phyloP scores from a whole-genome alignment of 2,329 filamentous ascomycete genomes.

The Monosporascus sp. region DNA sequence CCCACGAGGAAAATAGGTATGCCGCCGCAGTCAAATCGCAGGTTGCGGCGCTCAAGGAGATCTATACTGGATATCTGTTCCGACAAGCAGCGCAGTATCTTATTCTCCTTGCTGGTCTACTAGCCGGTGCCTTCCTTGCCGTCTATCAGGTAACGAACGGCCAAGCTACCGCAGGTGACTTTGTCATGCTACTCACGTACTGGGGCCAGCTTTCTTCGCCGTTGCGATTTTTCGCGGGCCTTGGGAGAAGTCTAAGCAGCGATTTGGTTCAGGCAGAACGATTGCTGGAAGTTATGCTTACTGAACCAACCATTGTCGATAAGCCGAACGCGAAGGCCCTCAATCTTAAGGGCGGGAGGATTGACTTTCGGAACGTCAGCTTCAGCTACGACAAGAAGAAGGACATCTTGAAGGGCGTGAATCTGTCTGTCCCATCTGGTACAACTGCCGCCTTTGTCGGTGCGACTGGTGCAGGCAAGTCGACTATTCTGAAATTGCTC shows the following conservation, averaged over 20 bases:
- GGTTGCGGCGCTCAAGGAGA: constrained; percentile 31
- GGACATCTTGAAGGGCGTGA: constrained; percentile 50
- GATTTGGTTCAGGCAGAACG: constrained; percentile 55
- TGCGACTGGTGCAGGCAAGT: constrained; percentile 52
- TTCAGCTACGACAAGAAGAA: constrained; percentile 59
- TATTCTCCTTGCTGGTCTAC: constrained; percentile 64
- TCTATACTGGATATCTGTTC: constrained; percentile 42
- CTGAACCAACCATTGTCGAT: constrained; percentile 50
- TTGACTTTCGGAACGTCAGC: constrained; percentile 50
- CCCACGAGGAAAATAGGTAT: constrained; percentile 52
- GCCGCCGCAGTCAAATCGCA: constrained; percentile 42
- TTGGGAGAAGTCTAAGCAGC: constrained; percentile 52
- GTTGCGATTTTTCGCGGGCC: constrained; percentile 61
- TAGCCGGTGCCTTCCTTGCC: constrained; percentile 56
- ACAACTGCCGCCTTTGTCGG: constrained; percentile 57
- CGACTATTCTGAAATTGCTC: constrained; percentile 43
- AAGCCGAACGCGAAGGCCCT: constrained; percentile 46
- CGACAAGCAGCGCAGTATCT: constrained; percentile 54
- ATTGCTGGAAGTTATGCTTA: constrained; percentile 54
- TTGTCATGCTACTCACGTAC: constrained; percentile 68
- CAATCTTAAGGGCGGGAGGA: constrained; percentile 46
- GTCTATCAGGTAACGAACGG: constrained; percentile 63
- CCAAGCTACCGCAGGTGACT: constrained; percentile 58
- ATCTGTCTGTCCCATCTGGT: constrained; percentile 45
- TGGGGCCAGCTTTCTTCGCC: constrained; percentile 69